A percentile compares a stretch with the other conserved stretches of the same genome.
These are phyloP conservation scores for Phaeosphaeria sp. DNA, from an alignment of 2,329 filamentous ascomycete species.

Conservation along the genomic window DNA sequence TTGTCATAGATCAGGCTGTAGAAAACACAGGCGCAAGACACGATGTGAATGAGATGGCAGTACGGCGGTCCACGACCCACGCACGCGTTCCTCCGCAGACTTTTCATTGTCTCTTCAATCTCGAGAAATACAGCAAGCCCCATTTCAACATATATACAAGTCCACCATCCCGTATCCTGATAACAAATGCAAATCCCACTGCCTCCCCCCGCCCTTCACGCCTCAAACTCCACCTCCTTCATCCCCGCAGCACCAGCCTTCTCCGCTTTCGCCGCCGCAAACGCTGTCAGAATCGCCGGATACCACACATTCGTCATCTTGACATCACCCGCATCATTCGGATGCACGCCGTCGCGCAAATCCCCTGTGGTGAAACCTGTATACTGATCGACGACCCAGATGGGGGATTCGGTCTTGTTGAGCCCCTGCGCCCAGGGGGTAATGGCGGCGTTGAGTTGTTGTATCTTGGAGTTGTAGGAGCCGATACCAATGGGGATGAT, in stretches of 20 bases:
- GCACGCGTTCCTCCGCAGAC: no score
- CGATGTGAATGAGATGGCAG: no score
- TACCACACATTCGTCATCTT: constrained; percentile 51
- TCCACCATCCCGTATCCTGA: no score
- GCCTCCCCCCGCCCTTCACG: not conserved
- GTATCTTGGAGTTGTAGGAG: constrained; percentile 47
- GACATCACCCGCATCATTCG: constrained; percentile 49
- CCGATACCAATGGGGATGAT: constrained; percentile 47
- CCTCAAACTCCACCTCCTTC: constrained; percentile 5
- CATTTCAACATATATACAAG: no score
- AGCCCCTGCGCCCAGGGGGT: constrained; percentile 48
- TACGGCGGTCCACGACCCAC: no score
- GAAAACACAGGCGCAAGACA: no score
- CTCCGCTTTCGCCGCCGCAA: constrained; percentile 28
- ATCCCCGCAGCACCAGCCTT: constrained; percentile 3
- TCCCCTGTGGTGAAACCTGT: constrained; percentile 47
- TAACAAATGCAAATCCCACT: not conserved
- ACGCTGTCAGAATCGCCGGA: constrained; percentile 33
- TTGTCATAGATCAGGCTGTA: no score
- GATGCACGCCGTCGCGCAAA: constrained; percentile 51
- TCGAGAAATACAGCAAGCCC: no score
- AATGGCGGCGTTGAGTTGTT: constrained; percentile 50
- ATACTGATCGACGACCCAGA: constrained; percentile 54
- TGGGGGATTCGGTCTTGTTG: constrained; percentile 49
- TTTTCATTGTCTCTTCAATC: no score